Conservation (phyloP, 148 eudicot species). For the Nyssa sinensis region DNA sequence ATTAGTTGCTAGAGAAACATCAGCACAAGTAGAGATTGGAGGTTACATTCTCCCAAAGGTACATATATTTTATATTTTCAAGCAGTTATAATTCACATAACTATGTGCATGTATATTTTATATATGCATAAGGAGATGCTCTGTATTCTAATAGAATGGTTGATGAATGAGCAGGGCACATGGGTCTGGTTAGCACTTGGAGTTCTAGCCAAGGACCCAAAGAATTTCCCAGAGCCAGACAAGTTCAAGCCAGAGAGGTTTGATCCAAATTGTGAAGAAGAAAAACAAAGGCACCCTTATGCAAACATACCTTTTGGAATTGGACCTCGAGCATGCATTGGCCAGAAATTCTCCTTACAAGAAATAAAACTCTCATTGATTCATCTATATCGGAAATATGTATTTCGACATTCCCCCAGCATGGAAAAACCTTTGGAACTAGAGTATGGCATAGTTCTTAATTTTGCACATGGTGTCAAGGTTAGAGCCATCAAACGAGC, state of each 20-base stretch:
- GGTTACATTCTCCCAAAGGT: constrained; percentile 87
- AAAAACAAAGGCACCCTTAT: constrained; percentile 82
- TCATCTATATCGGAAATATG: constrained; percentile 64
- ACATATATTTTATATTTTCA: too few relatives aligned
- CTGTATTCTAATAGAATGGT: neutral
- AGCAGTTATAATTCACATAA: neutral
- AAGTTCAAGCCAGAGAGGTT: constrained; percentile 90
- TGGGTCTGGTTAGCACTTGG: constrained; percentile 97
- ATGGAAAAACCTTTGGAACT: constrained; percentile 84
- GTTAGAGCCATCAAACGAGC: constrained; percentile 55
- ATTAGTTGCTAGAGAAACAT: constrained; percentile 79
- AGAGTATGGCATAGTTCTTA: constrained; percentile 76
- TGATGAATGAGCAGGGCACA: constrained; percentile 59
- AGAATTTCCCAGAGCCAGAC: constrained; percentile 80
- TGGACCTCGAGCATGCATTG: constrained; percentile 91
- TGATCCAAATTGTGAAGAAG: constrained; percentile 66
- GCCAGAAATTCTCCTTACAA: constrained; percentile 82
- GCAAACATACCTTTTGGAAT: constrained; percentile 94
- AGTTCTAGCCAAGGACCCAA: constrained; percentile 83
- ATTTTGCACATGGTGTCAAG: constrained; percentile 77
- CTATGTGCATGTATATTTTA: too few relatives aligned
- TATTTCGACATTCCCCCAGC: constrained; percentile 66
- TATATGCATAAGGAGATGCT: too few relatives aligned
- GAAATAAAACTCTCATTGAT: constrained; percentile 76
- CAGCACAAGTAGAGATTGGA: constrained; percentile 69